Conservation (phyloP, 2,329 filamentous ascomycete genomes). For the Tolypocladium sp. region DNA sequence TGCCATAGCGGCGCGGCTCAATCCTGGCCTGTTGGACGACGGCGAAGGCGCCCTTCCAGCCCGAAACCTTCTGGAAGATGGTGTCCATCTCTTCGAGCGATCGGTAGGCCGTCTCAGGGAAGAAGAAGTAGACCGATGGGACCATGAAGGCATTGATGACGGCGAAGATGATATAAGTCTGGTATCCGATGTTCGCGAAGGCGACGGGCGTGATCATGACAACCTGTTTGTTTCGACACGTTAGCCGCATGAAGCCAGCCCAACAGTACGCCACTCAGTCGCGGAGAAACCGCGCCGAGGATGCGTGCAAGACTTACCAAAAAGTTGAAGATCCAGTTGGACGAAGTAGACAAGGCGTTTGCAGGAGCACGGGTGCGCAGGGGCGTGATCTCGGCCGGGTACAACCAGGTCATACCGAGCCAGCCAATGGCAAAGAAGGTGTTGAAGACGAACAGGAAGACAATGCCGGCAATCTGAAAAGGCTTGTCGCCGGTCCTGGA, state of each 20-base stretch:
- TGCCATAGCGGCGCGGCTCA: constrained; percentile 48
- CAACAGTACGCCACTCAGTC: background rate
- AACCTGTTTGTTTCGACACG: constrained; percentile 20
- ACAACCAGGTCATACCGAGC: constrained; percentile 53
- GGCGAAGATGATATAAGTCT: constrained; percentile 59
- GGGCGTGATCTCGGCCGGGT: constrained; percentile 58
- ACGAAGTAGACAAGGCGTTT: constrained; percentile 44
- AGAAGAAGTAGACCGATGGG: constrained; percentile 51
- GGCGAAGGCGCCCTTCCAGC: constrained; percentile 23
- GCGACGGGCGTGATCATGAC: constrained; percentile 55
- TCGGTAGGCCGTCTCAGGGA: constrained; percentile 55
- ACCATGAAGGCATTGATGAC: constrained; percentile 55
- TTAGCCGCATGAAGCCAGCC: background rate
- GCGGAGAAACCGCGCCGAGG: background rate
- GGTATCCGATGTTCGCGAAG: constrained; percentile 46
- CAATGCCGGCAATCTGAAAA: constrained; percentile 51
- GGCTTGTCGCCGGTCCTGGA: constrained; percentile 35
- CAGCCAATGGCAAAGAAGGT: constrained; percentile 51
- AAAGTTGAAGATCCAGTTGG: constrained; percentile 57
- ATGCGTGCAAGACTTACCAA: constrained; percentile 21
- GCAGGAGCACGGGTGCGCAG: constrained; percentile 56
- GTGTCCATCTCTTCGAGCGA: constrained; percentile 58
- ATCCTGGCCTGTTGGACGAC: constrained; percentile 28
- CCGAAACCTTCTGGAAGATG: constrained; percentile 50
- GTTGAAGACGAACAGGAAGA: constrained; percentile 56